Evolutionary conservation across 2,329 filamentous ascomycete genomes (phyloP).

Genomic region (Chrysoporthe deuterocubensis): DNA sequence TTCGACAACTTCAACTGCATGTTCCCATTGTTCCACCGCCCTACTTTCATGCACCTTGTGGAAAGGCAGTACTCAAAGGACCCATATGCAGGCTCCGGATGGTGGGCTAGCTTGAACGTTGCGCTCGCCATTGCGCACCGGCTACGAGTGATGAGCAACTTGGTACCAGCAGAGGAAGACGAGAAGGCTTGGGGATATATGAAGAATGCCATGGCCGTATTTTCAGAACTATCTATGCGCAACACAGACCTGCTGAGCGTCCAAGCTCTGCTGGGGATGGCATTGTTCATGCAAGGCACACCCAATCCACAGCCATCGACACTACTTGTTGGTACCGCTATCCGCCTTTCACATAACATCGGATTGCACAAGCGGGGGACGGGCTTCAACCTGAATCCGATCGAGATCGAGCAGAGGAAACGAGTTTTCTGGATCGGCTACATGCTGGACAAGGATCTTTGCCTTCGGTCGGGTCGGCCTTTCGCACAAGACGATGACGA

Average conservation of each 20-base stretch:
- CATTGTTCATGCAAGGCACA: constrained; percentile 92
- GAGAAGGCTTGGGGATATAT: constrained; percentile 93
- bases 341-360: constrained; percentile 89
- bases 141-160: constrained; percentile 91
- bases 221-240: constrained; percentile 90
- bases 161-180: constrained; percentile 89
- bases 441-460: constrained; percentile 67
- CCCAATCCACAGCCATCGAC: constrained; percentile 96
- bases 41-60: constrained; percentile 97
- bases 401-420: constrained; percentile 88
- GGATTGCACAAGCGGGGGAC: constrained; percentile 92
- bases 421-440: constrained; percentile 70
- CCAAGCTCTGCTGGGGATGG: constrained; percentile 91
- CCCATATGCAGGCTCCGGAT: constrained; percentile 92
- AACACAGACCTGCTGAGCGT: constrained; percentile 96
- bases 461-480: constrained; percentile 62
- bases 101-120: constrained; percentile 98
- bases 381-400: constrained; percentile 89
- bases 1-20: constrained; percentile 99
- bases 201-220: constrained; percentile 94
- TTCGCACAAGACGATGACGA: constrained; percentile 68
- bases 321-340: constrained; percentile 86
- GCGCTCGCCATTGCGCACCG: constrained; percentile 92
- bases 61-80: constrained; percentile 92
- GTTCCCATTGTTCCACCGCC: constrained; percentile 96